Evolutionary conservation across 495 filamentous ascomycete species (phyloP).

Genomic region (Thozetella sp.): DNA sequence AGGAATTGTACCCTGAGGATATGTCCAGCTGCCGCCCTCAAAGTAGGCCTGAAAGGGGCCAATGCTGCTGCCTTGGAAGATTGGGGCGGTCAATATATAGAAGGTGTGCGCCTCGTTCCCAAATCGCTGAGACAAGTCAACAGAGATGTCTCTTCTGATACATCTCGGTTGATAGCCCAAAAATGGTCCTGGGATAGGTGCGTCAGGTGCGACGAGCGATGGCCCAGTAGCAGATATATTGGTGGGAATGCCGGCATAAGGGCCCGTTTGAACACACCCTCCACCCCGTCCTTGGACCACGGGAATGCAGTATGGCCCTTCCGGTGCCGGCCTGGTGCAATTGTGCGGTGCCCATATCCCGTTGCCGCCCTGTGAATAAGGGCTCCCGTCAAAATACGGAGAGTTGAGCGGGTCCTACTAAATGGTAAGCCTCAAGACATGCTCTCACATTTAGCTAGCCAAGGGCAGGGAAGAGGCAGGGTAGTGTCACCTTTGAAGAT

Average conservation of each 20-base stretch:
- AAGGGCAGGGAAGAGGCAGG: too few relatives aligned
- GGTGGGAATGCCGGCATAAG: conserved; percentile 47
- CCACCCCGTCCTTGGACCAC: conserved; percentile 51
- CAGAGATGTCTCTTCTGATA: conserved; percentile 28
- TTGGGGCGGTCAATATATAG: background rate
- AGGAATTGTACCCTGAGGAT: background rate
- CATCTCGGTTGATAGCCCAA: conserved; percentile 28
- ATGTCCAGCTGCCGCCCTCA: background rate
- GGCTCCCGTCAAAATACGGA: conserved; percentile 57
- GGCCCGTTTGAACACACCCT: conserved; percentile 61
- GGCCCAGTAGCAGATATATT: conserved; percentile 38
- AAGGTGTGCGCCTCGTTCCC: background rate
- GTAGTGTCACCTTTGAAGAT: conserved; percentile 31
- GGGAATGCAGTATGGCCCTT: conserved; percentile 24
- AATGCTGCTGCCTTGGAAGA: background rate
- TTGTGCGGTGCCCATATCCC: conserved; percentile 30
- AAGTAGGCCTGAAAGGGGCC: background rate
- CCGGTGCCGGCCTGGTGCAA: conserved; percentile 14
- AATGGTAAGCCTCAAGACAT: background rate
- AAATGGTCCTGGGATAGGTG: background rate
- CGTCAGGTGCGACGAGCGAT: background rate
- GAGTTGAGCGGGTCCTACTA: conserved; percentile 39
- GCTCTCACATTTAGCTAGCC: too few relatives aligned
- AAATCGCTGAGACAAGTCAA: background rate
- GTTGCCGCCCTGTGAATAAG: conserved; percentile 57